Conservation (phyloP, 768 basidiomycete genomes). For the Tricholoma matsutake region DNA sequence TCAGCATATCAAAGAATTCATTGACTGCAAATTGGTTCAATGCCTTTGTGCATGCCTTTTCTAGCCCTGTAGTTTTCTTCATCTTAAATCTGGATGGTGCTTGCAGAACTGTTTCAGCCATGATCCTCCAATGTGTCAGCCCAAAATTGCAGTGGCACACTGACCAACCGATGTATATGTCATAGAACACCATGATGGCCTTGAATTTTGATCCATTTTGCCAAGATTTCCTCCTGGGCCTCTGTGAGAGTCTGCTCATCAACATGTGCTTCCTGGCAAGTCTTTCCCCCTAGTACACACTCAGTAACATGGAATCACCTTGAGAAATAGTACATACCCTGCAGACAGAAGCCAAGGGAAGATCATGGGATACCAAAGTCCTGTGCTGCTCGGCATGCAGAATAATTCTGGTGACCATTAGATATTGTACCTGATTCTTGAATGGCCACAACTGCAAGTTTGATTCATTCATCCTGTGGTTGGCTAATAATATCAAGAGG, state of each 20-base stretch:
- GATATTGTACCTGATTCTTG: background rate
- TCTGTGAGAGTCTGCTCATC: background rate
- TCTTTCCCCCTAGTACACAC: background rate
- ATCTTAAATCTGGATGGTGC: background rate
- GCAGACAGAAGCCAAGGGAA: background rate
- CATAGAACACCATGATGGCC: too few relatives aligned
- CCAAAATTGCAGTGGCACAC: background rate
- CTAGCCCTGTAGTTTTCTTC: too few relatives aligned
- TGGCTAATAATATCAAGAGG: background rate
- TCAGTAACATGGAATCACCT: too few relatives aligned
- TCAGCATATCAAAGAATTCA: too few relatives aligned
- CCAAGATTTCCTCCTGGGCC: too few relatives aligned
- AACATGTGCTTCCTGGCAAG: background rate
- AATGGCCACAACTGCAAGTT: background rate
- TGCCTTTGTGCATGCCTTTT: background rate
- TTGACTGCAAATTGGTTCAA: background rate
- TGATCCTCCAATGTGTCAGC: background rate
- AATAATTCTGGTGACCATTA: background rate
- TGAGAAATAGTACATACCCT: too few relatives aligned
- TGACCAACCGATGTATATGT: too few relatives aligned
- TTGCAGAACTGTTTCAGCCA: background rate
- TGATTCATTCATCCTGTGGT: background rate
- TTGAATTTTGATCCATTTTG: too few relatives aligned
- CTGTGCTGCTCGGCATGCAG: background rate
- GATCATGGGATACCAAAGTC: background rate